Base-by-base conservation (phyloP, 73 alveolate species). In the Tetrahymena malaccensis region DNA sequence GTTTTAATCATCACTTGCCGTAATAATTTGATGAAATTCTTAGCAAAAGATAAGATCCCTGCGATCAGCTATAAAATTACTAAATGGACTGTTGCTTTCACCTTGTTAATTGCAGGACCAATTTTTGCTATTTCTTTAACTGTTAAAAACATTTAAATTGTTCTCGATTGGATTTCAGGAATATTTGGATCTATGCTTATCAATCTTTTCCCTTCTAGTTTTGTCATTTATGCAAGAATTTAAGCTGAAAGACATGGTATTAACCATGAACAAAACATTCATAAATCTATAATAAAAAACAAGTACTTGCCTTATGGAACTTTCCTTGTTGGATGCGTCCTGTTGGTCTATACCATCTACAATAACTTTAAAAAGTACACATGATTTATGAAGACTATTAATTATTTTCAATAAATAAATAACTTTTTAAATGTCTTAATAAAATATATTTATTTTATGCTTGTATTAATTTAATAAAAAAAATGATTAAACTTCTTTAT, bases 1-100 rank as follows among this genome's bases (percentile, higher is more conserved):
- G 96, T 94, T 21, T 70, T 94, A 43, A 94, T 94, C 19, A 95
- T 95, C 34, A 95, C 97, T 8, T 85, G 83, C 34, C 12, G 96
- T 27, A 94, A 94, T 16, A 94, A 94, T 34, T 17, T 94, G 13
- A 94, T 89, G 95, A 85, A 85, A 85, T 95, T 95, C 22, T 27
- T 85, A 8, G 95, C 43, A 19, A 93, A 93, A 10, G 94, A 95
- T 16, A 27, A 85, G 31, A 35, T 95, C 0, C 97, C 97, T 33
- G 43, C 58, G 13, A 83, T 85, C 40, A 95, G 43, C 85, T 93
- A 85, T n/a, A 40, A 43, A 44, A 95, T 95, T 43, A 95, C 97
- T 44, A 43, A 43, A 85, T 85, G 95, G 43, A 95, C 84, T 31
- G 55, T 93, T 6, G 10, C 35, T 21, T 95, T 95, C 55, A 95